Conservation (phyloP, 495 filamentous ascomycete species). For the Penicillium diatomitis region DNA sequence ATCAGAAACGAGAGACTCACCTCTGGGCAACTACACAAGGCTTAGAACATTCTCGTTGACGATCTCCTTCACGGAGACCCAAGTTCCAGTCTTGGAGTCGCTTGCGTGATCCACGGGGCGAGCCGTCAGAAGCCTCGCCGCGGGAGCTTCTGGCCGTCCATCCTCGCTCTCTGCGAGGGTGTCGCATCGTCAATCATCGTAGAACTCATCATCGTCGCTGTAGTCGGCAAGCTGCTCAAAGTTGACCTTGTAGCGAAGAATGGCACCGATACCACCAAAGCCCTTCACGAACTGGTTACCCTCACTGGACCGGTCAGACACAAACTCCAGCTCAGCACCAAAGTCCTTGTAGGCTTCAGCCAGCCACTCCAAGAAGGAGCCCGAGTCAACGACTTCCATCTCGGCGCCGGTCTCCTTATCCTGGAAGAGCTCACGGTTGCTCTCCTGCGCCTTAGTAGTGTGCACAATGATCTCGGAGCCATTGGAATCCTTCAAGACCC, state of each 20-base stretch:
- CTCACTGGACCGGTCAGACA: slow-evolving; percentile 91
- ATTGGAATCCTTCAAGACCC: slow-evolving; percentile 68
- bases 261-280: slow-evolving; percentile 94
- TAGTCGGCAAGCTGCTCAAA: slow-evolving; percentile 96
- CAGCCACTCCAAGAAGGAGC: slow-evolving; percentile 95
- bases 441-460: slow-evolving; percentile 79
- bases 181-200: slow-evolving; percentile 96
- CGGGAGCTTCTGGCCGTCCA: slow-evolving; percentile 62
- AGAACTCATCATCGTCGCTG: slow-evolving; percentile 97
- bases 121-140: slow-evolving; percentile 52
- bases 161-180: slow-evolving; percentile 87
- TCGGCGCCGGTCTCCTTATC: slow-evolving; percentile 92
- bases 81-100: slow-evolving; percentile 28
- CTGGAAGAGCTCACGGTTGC: slow-evolving; percentile 73
- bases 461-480: slow-evolving; percentile 68
- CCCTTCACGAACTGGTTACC: slow-evolving; percentile 99
- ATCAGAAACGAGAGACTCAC: slow-evolving; percentile 9
- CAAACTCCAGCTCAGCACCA: slow-evolving; percentile 92
- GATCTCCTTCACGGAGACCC: slow-evolving; percentile 25
- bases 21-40: slow-evolving; percentile 31
- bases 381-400: slow-evolving; percentile 82
- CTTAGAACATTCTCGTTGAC: slow-evolving; percentile 23
- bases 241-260: slow-evolving; percentile 98
- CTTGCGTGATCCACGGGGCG: slow-evolving; percentile 36
- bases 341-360: slow-evolving; percentile 97